phyloP scores from a whole-genome alignment of 192 early-diverging fungal genomes.

The Thamnidium elegans region DNA sequence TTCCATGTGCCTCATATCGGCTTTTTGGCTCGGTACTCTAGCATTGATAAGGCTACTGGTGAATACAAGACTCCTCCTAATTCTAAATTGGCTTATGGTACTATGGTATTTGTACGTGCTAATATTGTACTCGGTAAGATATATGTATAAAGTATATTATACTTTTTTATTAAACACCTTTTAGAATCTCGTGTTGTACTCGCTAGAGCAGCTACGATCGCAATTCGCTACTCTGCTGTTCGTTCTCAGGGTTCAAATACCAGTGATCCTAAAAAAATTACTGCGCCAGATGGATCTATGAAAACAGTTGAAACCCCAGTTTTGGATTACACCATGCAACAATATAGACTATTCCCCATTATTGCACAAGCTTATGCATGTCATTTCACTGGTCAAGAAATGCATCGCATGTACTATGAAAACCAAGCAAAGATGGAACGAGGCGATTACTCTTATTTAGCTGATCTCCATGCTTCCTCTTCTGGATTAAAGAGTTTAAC shows the following conservation, averaged over 20 bases:
- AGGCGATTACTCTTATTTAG: slow-evolving; percentile 62
- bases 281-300: neutral
- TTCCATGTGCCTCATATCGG: slow-evolving; percentile 55
- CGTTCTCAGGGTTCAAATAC: slow-evolving; percentile 49
- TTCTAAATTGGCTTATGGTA: slow-evolving; percentile 60
- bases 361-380: slow-evolving; percentile 54
- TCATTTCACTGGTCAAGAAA: slow-evolving; percentile 36
- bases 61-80: slow-evolving; percentile 59
- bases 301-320: slow-evolving; percentile 47
- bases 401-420: slow-evolving; percentile 35
- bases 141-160: neutral
- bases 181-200: slow-evolving; percentile 40
- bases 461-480: slow-evolving; percentile 71
- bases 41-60: slow-evolving; percentile 49
- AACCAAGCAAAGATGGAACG: slow-evolving; percentile 49
- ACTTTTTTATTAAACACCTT: neutral
- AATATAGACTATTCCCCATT: slow-evolving; percentile 49
- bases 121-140: slow-evolving; percentile 48
- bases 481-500: slow-evolving; percentile 71
- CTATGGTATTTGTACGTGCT: slow-evolving; percentile 62
- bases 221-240: slow-evolving; percentile 46
- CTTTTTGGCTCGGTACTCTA: slow-evolving; percentile 59
- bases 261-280: slow-evolving; percentile 34
- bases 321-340: slow-evolving; percentile 51
- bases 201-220: slow-evolving; percentile 48